phyloP scores from a whole-genome alignment of 2,329 filamentous ascomycete genomes.

The Paecilomyces dactylethromorphus region DNA sequence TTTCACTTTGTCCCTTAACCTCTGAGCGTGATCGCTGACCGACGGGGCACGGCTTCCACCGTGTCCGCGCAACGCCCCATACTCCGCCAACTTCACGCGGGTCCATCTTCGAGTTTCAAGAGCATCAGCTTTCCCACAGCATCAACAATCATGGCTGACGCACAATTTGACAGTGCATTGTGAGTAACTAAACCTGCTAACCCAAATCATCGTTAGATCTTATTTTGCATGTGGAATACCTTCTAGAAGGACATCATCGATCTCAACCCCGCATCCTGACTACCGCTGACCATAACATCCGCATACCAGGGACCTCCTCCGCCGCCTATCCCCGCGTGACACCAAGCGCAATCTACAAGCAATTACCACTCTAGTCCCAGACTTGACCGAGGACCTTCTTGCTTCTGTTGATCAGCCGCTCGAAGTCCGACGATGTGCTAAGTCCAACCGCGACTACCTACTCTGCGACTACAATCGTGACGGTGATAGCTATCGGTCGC shows the following conservation, averaged over 20 bases:
- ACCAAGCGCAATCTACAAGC: conserved; percentile 80
- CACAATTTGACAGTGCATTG: conserved; percentile 47
- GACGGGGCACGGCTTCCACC: conserved; percentile 8
- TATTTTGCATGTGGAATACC: neutral
- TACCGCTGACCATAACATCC: conserved; percentile 12
- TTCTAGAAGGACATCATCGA: neutral
- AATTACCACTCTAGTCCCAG: conserved; percentile 81
- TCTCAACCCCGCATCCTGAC: conserved; percentile 13
- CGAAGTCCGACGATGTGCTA: conserved; percentile 74
- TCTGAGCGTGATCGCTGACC: neutral
- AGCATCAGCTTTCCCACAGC: conserved; percentile 3
- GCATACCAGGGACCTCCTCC: conserved; percentile 78
- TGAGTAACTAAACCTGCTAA: conserved; percentile 22
- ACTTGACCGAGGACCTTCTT: conserved; percentile 93
- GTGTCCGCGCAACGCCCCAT: conserved; percentile 12
- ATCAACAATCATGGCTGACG: conserved; percentile 35
- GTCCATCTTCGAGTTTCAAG: neutral
- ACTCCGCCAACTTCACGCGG: conserved; percentile 8
- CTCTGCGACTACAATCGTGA: conserved; percentile 99
- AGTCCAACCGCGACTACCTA: conserved; percentile 89
- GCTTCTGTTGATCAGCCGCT: conserved; percentile 96
- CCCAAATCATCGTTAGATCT: neutral
- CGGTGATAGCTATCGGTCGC: conserved; percentile 92
- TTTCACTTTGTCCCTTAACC: neutral
- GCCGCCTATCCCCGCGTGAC: conserved; percentile 90